Evolutionary conservation across 148 eudicot genomes (phyloP).

Genomic region (Diospyros lotus): DNA sequence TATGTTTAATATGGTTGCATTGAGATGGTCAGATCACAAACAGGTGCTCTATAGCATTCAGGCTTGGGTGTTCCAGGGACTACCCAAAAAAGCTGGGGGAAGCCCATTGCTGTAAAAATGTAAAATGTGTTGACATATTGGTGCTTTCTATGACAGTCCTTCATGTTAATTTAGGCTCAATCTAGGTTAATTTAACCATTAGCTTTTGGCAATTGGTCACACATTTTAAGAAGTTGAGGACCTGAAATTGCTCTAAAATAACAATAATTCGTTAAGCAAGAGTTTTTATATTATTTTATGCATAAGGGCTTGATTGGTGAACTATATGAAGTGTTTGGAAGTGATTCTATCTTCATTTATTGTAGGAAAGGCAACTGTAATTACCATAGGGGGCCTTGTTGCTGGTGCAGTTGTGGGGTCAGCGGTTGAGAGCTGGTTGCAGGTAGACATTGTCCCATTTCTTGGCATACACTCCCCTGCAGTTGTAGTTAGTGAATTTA

Average conservation of each 20-base stretch:
- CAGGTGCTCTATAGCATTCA: too few species aligned
- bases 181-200: slow-evolving; percentile 2
- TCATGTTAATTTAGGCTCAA: neutral
- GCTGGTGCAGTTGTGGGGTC: slow-evolving; percentile 97
- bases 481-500: slow-evolving; percentile 80
- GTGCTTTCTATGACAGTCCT: neutral
- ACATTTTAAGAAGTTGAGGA: neutral
- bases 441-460: slow-evolving; percentile 96
- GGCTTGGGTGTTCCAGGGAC: too few species aligned
- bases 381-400: slow-evolving; percentile 84
- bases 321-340: neutral
- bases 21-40: too few species aligned
- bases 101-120: too few species aligned
- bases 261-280: neutral
- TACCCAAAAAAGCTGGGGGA: too few species aligned
- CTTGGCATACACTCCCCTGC: slow-evolving; percentile 88
- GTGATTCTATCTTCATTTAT: slow-evolving; percentile 11
- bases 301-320: neutral
- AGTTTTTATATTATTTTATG: neutral
- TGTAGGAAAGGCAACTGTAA: slow-evolving; percentile 88
- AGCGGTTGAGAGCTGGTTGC: slow-evolving; percentile 91
- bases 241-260: neutral
- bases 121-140: too few species aligned
- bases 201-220: neutral
- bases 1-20: too few species aligned